Evolutionary conservation across 2,329 filamentous ascomycete species (phyloP), one percentile per base, ranked within the genome.

Genomic region (Ophiosphaerella narmari): DNA sequence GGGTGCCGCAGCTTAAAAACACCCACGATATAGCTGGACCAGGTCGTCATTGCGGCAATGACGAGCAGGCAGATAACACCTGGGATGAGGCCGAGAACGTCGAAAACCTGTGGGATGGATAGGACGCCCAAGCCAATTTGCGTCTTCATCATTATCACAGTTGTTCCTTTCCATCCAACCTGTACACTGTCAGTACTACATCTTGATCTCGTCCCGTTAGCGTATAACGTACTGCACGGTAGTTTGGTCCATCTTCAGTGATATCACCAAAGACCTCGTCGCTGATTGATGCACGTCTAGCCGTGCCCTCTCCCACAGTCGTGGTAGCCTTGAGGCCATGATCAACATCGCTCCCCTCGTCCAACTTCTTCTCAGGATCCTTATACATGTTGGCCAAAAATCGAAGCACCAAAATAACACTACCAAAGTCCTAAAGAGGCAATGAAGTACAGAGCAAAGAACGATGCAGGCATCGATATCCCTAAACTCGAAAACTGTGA

Each of bases 1-100:
- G 78, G 77, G 59, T 83, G 81, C 12, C 73, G 70, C 29, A 82
- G 56, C 59, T 84, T 84, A 70, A 84, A 84, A n/a, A 70, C 59
- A 7, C 77, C 79, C 9, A 81, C 69, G 21, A 80, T 77, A 52
- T 78, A 80, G 44, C 73, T 70, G 2, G 77, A 78, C 79, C 79
- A 81, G 2, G 75, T 77, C 0, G 78, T 80, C 54, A 80, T 78
- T 16, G 26, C 50, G 1, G 68, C 74, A 24, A 81, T 73, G 2
- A 58, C 47, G 3, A 73, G 34, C 6, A 82, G 66, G 23, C 72
- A 69, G 23, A 81, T 74, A 9, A 80, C 60, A n/a, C 79, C 79
- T 0, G 79, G 79, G 9, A 81, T 66, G 21, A 81, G 64, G 4
- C 79, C 79, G 4, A 82, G 69, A 1, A 65, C 65, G 45, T 81